Percentiles rank a stretch among this genome's conserved stretches.
Conservation (phyloP, 768 basidiomycete genomes). For the Neoboletus brunneissimus region DNA sequence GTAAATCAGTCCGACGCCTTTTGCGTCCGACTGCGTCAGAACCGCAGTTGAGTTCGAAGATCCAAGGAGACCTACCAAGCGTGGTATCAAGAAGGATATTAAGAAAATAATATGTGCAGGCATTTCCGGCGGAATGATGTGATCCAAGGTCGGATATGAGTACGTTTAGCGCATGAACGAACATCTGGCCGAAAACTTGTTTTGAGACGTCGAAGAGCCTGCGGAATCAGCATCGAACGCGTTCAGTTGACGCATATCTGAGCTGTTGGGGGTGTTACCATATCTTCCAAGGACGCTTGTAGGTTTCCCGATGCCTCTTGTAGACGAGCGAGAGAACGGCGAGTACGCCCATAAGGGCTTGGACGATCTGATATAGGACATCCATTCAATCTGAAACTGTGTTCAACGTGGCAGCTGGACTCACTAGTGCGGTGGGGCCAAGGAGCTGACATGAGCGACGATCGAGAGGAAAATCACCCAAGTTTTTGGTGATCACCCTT, state of each 20-base stretch:
- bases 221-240: not conserved
- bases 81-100: constrained; percentile 80
- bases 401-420: constrained; percentile 11
- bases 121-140: constrained; percentile 66
- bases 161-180: constrained; percentile 77
- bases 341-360: constrained; percentile 85
- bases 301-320: constrained; percentile 84
- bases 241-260: constrained; percentile 3
- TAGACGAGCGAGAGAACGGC: constrained; percentile 85
- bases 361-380: constrained; percentile 54
- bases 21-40: constrained; percentile 6
- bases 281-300: constrained; percentile 88
- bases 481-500: constrained; percentile 1
- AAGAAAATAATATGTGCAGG: constrained; percentile 89
- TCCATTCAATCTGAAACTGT: not conserved
- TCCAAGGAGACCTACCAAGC: constrained; percentile 55
- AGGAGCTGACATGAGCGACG: constrained; percentile 43
- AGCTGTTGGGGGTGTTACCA: constrained; percentile 51
- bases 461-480: constrained; percentile 39
- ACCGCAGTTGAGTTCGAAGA: not conserved
- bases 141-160: constrained; percentile 78
- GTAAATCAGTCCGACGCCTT: constrained; percentile 81
- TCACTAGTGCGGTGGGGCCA: constrained; percentile 46
- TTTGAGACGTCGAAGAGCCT: constrained; percentile 95
- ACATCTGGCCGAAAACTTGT: constrained; percentile 83